Percentiles rank a stretch among this genome's conserved stretches.
phyloP scores from a whole-genome alignment of 2,329 filamentous ascomycete genomes.

The Didymella lethalis region DNA sequence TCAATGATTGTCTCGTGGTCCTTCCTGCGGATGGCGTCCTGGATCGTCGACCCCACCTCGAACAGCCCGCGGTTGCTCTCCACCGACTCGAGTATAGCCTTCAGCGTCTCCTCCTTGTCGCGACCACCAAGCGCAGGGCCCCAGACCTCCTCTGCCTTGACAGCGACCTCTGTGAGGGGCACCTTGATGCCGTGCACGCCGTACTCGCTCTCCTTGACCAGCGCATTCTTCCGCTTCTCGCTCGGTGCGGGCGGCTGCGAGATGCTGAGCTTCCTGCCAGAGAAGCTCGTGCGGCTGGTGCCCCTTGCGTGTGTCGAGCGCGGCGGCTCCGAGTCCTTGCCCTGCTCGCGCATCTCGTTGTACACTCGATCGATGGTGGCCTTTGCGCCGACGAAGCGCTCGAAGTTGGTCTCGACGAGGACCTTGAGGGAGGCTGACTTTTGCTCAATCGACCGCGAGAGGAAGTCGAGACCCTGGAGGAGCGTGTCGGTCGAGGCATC shows the following conservation, averaged over 20 bases:
- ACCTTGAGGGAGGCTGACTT: constrained; percentile 97
- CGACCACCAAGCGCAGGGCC: constrained; percentile 89
- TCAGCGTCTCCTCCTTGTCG: constrained; percentile 88
- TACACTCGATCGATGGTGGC: constrained; percentile 99
- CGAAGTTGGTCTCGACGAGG: constrained; percentile 96
- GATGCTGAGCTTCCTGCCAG: constrained; percentile 57
- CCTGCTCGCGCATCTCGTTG: constrained; percentile 86
- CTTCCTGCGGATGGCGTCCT: constrained; percentile 86
- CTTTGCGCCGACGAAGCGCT: constrained; percentile 96
- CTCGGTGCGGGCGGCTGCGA: constrained; percentile 38
- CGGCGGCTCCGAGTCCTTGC: constrained; percentile 56
- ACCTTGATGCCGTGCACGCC: constrained; percentile 71
- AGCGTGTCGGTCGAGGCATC: constrained; percentile 83
- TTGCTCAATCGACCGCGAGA: constrained; percentile 93
- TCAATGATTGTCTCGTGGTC: constrained; percentile 90
- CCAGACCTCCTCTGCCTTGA: constrained; percentile 97
- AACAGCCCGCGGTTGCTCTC: constrained; percentile 83
- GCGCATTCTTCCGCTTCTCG: constrained; percentile 84
- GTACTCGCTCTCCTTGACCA: constrained; percentile 80
- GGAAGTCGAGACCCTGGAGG: constrained; percentile 80
- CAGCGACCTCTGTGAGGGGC: constrained; percentile 86
- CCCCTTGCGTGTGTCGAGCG: constrained; percentile 69
- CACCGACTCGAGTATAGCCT: constrained; percentile 76
- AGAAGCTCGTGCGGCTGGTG: constrained; percentile 68
- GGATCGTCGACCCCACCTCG: constrained; percentile 77